phyloP scores from a whole-genome alignment of 2,329 filamentous ascomycete genomes.

The Paramyrothecium roridum region DNA sequence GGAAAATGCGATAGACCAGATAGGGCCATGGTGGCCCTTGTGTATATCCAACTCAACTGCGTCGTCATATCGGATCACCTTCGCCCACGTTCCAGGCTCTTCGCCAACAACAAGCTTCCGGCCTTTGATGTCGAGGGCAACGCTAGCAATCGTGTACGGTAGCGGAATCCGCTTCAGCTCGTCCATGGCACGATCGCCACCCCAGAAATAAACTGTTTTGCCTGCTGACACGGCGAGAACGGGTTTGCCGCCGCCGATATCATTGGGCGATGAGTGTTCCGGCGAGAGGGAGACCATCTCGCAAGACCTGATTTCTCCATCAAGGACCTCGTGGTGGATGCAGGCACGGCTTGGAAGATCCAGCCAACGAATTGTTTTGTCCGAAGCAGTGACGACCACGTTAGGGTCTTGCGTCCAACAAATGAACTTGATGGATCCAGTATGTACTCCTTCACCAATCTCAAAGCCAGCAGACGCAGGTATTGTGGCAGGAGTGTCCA shows the following conservation, averaged over 20 bases:
- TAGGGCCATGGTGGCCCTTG: conserved; percentile 95
- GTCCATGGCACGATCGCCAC: conserved; percentile 66
- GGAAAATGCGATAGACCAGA: conserved; percentile 94
- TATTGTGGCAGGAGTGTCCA: conserved; percentile 42
- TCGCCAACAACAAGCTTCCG: conserved; percentile 87
- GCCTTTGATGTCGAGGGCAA: conserved; percentile 78
- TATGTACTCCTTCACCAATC: conserved; percentile 81
- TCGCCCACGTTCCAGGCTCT: conserved; percentile 93
- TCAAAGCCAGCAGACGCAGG: conserved; percentile 70
- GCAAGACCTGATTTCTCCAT: conserved; percentile 86
- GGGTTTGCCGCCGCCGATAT: conserved; percentile 64
- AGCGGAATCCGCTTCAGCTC: conserved; percentile 78
- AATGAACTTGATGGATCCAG: conserved; percentile 89
- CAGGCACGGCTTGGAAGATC: conserved; percentile 75
- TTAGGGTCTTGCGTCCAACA: conserved; percentile 90
- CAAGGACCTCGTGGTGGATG: conserved; percentile 73
- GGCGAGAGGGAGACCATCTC: conserved; percentile 74
- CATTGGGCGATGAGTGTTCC: conserved; percentile 53
- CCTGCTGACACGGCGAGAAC: conserved; percentile 91
- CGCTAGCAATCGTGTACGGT: conserved; percentile 83
- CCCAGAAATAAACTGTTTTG: conserved; percentile 90
- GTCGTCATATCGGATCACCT: conserved; percentile 85
- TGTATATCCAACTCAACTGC: conserved; percentile 84
- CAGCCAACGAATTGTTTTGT: conserved; percentile 93
- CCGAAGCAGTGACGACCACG: conserved; percentile 84